A percentile compares a stretch with the other conserved stretches of the same genome.
phyloP scores from a whole-genome alignment of 148 eudicot species.

The Rhododendron griersonianum region DNA sequence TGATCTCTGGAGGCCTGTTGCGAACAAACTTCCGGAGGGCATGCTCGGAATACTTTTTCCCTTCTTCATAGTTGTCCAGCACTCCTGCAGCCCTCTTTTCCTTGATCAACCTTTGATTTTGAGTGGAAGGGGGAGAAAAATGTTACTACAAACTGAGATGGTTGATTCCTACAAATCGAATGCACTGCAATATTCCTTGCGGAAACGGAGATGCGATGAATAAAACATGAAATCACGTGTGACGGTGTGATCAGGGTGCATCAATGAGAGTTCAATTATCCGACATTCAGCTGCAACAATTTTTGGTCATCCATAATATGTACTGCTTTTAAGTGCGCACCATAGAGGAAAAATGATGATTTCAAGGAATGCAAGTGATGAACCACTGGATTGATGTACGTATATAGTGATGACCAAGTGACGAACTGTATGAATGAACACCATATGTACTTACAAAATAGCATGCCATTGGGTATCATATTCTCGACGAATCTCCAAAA shows the following conservation, averaged over 20 bases:
- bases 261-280: neutral
- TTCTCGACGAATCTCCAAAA: neutral
- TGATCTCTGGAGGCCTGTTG: conserved; percentile 62
- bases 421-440: neutral
- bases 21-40: conserved; percentile 67
- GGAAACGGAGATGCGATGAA: neutral
- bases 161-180: neutral
- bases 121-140: neutral
- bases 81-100: conserved; percentile 82
- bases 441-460: neutral
- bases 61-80: conserved; percentile 64
- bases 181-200: neutral
- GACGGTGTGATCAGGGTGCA: neutral
- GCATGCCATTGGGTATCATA: neutral
- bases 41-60: conserved; percentile 66
- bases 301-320: neutral
- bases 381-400: neutral
- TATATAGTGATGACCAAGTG: neutral
- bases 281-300: neutral
- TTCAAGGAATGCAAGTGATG: neutral
- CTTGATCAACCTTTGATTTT: conserved; percentile 57
- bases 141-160: neutral
- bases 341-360: neutral
- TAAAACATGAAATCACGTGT: neutral
- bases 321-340: neutral